Evolutionary conservation across 768 basidiomycete species (phyloP), one percentile per base, ranked within the genome.

Genomic region (Coprinopsis marcescibilis): DNA sequence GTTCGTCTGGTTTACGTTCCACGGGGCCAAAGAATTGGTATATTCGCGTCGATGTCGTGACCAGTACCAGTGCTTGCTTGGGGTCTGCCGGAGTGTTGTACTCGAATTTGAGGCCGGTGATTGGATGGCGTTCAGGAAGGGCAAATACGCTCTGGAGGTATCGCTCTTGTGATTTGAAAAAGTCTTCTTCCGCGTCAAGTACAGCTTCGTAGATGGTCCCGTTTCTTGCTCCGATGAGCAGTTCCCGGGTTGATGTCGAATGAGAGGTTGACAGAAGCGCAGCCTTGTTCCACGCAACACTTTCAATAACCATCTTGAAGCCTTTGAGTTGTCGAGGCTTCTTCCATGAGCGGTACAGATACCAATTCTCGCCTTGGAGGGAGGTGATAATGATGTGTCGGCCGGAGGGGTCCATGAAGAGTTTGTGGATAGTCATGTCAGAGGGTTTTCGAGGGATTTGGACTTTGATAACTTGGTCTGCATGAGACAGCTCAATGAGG

Each of bases 361-460:
- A 97, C 83, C 89, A 97, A 51, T 90, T 94, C 60, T 99, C 94
- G 42, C 92, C 92, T 57, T 90, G 81, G 11, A 69, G 71, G 7
- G 92, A 93, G 0, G 90, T 89, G 44, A 95, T 74, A 33, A 98
- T 65, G 41, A 95, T 77, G 67, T 98, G 96, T 26, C 88, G 76
- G 3, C 94, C 94, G 0, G 92, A 87, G 12, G 94, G 94, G 63
- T 98, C 94, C 60, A 89, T 78, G 66, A 93, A 97, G 43, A 97
- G 65, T 59, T 85, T 85, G 69, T 85, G 68, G 38, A 97, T 80
- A 6, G 75, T 71, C 71, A 89, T 77, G 50, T 91, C 87, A n/a
- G 73, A 67, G 1, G 78, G 73, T 61, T 88, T 89, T 49, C 81
- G 75, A 15, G 81, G 81, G 49, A 89, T 83, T 37, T 74, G 83